phyloP scores from a whole-genome alignment of 2,329 filamentous ascomycete species.

The Fusarium sp. region DNA sequence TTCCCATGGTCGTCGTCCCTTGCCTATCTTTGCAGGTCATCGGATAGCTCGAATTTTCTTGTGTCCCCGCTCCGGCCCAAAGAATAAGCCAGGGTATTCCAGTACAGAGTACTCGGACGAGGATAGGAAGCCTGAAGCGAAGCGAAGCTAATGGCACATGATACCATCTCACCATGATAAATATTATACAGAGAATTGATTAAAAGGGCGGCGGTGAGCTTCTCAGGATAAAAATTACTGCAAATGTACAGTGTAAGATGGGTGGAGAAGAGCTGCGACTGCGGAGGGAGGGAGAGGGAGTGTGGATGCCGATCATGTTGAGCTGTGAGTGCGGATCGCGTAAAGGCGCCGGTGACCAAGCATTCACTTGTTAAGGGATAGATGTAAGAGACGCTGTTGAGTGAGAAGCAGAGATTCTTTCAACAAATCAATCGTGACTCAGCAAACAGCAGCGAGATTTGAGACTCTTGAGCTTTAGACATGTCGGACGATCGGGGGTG shows the following conservation, averaged over 20 bases:
- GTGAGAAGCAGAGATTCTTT: neutral
- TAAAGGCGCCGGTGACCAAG: constrained; percentile 5
- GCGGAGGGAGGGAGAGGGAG: neutral
- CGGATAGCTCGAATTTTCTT: constrained; percentile 35
- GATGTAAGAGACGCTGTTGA: constrained; percentile 19
- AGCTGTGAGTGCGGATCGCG: constrained; percentile 31
- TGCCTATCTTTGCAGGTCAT: constrained; percentile 39
- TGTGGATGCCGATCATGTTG: constrained; percentile 25
- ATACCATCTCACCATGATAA: constrained; percentile 32
- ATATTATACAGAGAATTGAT: constrained; percentile 8
- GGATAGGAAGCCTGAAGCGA: constrained; percentile 7
- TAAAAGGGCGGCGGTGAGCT: constrained; percentile 26
- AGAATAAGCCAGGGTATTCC: constrained; percentile 16
- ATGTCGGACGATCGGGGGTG: neutral
- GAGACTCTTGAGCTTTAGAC: neutral
- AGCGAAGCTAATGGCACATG: constrained; percentile 31
- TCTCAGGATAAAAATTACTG: neutral
- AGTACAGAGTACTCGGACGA: no score
- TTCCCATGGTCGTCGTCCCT: constrained; percentile 10
- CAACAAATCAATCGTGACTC: constrained; percentile 17
- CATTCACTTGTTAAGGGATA: neutral
- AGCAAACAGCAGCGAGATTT: neutral
- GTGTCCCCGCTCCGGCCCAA: constrained; percentile 31
- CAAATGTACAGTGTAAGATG: neutral
- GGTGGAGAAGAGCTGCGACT: constrained; percentile 17